A percentile compares a stretch with the other conserved stretches of the same genome.
phyloP scores from a whole-genome alignment of 306 rosid genomes.

The Trifolium fragiferum region DNA sequence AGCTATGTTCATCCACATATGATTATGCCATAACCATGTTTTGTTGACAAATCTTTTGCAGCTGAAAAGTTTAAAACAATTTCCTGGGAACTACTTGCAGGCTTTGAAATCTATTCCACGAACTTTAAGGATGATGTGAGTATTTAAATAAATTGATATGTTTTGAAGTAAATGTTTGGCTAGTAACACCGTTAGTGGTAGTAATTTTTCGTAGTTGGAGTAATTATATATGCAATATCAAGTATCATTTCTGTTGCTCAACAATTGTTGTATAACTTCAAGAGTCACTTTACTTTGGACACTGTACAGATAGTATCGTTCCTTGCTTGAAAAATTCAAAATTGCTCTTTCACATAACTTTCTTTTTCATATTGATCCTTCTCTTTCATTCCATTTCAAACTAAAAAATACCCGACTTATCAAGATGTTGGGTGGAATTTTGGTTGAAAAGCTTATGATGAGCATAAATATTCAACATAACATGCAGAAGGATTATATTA shows the following conservation, averaged over 20 bases:
- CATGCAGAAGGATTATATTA: constrained; percentile 4
- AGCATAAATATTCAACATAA: constrained; percentile 4
- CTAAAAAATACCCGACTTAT: constrained; percentile 22
- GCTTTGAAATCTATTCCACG: constrained; percentile 90
- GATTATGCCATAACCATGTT: constrained; percentile 24
- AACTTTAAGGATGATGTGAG: constrained; percentile 98
- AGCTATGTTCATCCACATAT: constrained; percentile 11
- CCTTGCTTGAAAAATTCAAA: constrained; percentile 35
- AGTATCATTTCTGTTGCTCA: constrained; percentile 16
- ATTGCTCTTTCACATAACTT: not conserved
- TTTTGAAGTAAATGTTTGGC: constrained; percentile 35
- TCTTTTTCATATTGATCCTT: constrained; percentile 7
- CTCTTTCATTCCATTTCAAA: constrained; percentile 32
- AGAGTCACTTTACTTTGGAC: constrained; percentile 15
- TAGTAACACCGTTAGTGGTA: constrained; percentile 1
- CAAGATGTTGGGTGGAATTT: constrained; percentile 12
- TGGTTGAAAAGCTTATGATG: constrained; percentile 1
- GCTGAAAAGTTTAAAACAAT: constrained; percentile 82
- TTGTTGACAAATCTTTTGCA: constrained; percentile 50
- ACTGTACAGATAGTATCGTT: constrained; percentile 2
- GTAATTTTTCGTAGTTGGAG: constrained; percentile 20
- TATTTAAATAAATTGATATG: constrained; percentile 23
- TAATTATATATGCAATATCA: constrained; percentile 3
- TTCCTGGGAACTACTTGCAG: constrained; percentile 84
- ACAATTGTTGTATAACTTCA: not conserved